These are phyloP conservation scores for Arthromyces matolae DNA, from an alignment of 768 basidiomycete species.

Conservation along the genomic window DNA sequence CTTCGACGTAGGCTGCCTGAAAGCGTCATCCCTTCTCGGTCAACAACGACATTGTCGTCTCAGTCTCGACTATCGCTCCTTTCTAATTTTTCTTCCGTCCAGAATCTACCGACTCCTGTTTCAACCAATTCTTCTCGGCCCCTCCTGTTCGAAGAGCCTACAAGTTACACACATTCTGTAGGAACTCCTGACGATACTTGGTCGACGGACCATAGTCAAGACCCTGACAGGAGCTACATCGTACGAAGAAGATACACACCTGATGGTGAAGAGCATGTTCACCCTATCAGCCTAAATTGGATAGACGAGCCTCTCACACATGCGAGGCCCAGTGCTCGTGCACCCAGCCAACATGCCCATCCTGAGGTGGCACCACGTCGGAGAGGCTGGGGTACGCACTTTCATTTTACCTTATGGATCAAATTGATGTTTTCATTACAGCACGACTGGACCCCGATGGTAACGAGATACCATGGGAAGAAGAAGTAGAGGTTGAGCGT, in stretches of 20 bases:
- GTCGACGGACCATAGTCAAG: conserved; percentile 14
- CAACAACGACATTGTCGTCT: conserved; percentile 18
- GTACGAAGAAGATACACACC: conserved; percentile 32
- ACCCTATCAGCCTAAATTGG: conserved; percentile 38
- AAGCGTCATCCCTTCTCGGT: conserved; percentile 17
- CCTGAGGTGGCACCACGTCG: conserved; percentile 22
- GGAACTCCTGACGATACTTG: conserved; percentile 6
- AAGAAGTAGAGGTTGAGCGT: conserved; percentile 59
- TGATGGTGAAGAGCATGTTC: conserved; percentile 37
- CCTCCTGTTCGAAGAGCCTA: conserved; percentile 39
- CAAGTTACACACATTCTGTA: conserved; percentile 26
- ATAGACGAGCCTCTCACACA: conserved; percentile 32
- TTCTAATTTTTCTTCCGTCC: conserved; percentile 38
- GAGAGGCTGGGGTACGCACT: conserved; percentile 44
- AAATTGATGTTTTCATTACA: conserved; percentile 16
- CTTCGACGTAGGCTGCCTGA: conserved; percentile 20
- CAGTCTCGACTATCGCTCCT: conserved; percentile 35
- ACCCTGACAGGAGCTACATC: conserved; percentile 27
- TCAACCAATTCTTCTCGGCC: conserved; percentile 28
- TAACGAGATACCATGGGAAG: conserved; percentile 58
- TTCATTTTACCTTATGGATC: background rate
- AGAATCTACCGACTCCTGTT: conserved; percentile 34
- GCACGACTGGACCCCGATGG: conserved; percentile 56
- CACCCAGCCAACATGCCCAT: conserved; percentile 1
- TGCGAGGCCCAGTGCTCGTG: conserved; percentile 27